Conservation (phyloP, 768 basidiomycete species). For the Guyanaporus albipodus region DNA sequence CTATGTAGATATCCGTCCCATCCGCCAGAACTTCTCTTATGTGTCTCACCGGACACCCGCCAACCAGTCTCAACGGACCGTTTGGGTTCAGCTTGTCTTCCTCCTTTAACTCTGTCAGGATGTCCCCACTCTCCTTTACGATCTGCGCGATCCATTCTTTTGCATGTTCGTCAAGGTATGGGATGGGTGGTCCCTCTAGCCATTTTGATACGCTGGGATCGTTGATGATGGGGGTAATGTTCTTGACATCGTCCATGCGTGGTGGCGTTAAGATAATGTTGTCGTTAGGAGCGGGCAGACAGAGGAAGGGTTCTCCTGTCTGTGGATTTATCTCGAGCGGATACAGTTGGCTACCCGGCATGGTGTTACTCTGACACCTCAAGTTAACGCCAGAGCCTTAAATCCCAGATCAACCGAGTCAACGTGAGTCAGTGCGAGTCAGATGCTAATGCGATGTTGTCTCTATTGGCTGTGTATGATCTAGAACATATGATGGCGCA, state of each 20-base stretch:
- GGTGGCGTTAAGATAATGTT: conserved; percentile 59
- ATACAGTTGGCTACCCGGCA: conserved; percentile 24
- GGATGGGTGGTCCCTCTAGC: conserved; percentile 48
- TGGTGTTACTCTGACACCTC: conserved; percentile 1
- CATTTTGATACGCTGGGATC: conserved; percentile 44
- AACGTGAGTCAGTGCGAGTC: background rate
- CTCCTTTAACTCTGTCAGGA: conserved; percentile 19
- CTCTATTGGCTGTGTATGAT: background rate
- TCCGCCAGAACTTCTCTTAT: conserved; percentile 54
- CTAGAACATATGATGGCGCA: background rate
- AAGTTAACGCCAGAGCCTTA: background rate
- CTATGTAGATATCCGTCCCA: conserved; percentile 51
- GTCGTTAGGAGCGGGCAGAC: conserved; percentile 46
- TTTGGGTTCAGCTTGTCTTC: conserved; percentile 15
- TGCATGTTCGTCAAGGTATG: conserved; percentile 46
- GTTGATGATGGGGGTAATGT: conserved; percentile 41
- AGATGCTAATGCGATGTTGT: background rate
- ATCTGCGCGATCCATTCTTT: conserved; percentile 33
- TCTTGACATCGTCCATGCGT: conserved; percentile 41
- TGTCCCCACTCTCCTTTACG: conserved; percentile 16
- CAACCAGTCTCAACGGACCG: conserved; percentile 34
- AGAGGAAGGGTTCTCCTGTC: conserved; percentile 54
- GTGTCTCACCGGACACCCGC: conserved; percentile 44
- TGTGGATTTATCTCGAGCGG: conserved; percentile 40
- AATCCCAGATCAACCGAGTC: background rate